Base-by-base conservation (phyloP, 345 rosid genomes). In the Theobroma cacao region DNA sequence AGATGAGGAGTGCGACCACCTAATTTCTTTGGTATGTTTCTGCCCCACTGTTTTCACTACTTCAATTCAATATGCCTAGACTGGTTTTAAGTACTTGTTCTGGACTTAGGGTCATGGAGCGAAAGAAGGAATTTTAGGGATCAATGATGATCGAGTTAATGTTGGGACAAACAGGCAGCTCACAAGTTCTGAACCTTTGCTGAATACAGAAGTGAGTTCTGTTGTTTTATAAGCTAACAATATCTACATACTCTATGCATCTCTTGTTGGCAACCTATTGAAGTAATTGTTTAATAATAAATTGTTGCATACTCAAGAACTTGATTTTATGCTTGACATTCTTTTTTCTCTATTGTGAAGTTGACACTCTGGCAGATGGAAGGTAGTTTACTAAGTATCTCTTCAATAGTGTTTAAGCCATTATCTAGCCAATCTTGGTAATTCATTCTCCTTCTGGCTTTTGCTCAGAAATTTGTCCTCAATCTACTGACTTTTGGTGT, bases 1-100 rank as follows among this genome's bases (percentile, higher is more conserved):
- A 0, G 86, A 88, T 31, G 91, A 90, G 82, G 99, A 95, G 84
- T 91, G 98, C 48, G 93, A 91, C 80, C 92, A 87, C 86, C 89
- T 93, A 74, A 81, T 85, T 75, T 87, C 89, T 31, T 81, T 90
- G 93, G 97, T 95, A 89, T 36, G 40, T 80, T 43, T 58, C 56
- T 48, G 43, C 70, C 67, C 41, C 76, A 22, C 43, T 24, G 2
- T n/a, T 70, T 69, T 69, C 41, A 30, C 50, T 72, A 45, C 15
- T 43, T 18, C 55, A 56, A 58, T 73, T 74, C 34, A 18, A 38
- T 66, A 4, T 58, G 36, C 68, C 18, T 34, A 12, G 53, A 40
- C 45, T 66, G 61, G 75, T 66, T 78, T 55, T 41, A 74, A 43
- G 24, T 69, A 47, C 15, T 76, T 79, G 7, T 71, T 17, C 71